These are phyloP conservation scores for Pelargonium australe DNA, from an alignment of 441 rosid genomes.

Conservation along the genomic window DNA sequence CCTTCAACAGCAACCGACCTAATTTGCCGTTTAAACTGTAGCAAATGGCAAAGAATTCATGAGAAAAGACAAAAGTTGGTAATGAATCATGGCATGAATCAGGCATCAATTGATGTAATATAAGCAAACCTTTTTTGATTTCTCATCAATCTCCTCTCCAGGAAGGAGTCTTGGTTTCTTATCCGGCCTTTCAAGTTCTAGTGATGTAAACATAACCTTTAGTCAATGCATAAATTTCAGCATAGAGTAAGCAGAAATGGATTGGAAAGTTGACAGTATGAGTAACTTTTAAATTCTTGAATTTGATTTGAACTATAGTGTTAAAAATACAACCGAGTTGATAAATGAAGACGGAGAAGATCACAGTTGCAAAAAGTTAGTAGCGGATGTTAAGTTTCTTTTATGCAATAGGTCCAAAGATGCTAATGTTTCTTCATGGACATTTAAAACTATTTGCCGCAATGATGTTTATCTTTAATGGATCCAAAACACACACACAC, in stretches of 20 bases:
- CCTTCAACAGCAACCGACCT: slow-evolving; percentile 60
- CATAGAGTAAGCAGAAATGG: slow-evolving; percentile 7
- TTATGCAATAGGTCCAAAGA: too few species aligned
- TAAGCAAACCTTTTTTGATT: slow-evolving; percentile 55
- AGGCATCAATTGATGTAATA: not conserved
- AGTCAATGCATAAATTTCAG: slow-evolving; percentile 14
- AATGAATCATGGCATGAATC: not conserved
- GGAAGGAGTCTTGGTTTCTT: slow-evolving; percentile 75
- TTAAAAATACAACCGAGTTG: too few species aligned
- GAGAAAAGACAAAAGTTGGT: not conserved
- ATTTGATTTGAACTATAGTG: too few species aligned
- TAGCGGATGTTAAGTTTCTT: too few species aligned
- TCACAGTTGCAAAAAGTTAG: too few species aligned
- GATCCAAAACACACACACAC: too few species aligned
- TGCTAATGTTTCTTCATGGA: too few species aligned
- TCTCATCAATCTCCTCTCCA: slow-evolving; percentile 36
- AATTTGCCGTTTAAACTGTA: slow-evolving; percentile 54
- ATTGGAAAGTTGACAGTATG: slow-evolving; percentile 4
- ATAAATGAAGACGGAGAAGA: too few species aligned
- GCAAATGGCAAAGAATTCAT: not conserved
- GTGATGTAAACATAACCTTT: slow-evolving; percentile 12
- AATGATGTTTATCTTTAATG: too few species aligned
- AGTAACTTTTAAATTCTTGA: too few species aligned
- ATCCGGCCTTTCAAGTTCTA: slow-evolving; percentile 57
- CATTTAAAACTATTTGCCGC: too few species aligned